Percentiles rank a stretch among this genome's conserved stretches.
These are phyloP conservation scores for Colletotrichum liriopes DNA, from an alignment of 2,329 filamentous ascomycete genomes.

Conservation along the genomic window DNA sequence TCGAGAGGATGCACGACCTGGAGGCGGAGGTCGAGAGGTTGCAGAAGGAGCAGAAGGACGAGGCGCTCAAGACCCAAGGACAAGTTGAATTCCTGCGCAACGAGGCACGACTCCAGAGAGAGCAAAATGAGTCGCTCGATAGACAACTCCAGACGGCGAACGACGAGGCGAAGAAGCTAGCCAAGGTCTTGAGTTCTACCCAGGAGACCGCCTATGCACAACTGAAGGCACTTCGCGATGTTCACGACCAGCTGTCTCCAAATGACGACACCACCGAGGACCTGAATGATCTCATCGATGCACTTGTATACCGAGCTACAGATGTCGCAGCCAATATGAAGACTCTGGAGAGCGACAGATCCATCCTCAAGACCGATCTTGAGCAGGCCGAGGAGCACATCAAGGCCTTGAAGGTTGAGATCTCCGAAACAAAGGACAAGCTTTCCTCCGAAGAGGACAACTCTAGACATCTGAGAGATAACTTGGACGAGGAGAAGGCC, in stretches of 20 bases:
- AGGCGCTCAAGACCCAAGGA: constrained; percentile 71
- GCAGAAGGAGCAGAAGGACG: constrained; percentile 70
- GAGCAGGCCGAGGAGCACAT: constrained; percentile 71
- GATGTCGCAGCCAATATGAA: constrained; percentile 74
- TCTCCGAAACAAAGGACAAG: constrained; percentile 68
- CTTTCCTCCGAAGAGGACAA: constrained; percentile 68
- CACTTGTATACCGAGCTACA: constrained; percentile 70
- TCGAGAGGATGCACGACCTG: constrained; percentile 78
- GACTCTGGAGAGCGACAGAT: constrained; percentile 72
- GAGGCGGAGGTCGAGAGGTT: constrained; percentile 80
- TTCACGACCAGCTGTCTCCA: constrained; percentile 72
- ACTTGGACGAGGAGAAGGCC: constrained; percentile 67
- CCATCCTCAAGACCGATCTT: constrained; percentile 75
- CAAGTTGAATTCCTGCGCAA: constrained; percentile 76
- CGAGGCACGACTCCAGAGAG: constrained; percentile 72
- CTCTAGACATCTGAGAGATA: constrained; percentile 68
- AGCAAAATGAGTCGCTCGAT: constrained; percentile 73
- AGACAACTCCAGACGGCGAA: constrained; percentile 69
- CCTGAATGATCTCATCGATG: constrained; percentile 71
- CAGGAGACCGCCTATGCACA: constrained; percentile 69
- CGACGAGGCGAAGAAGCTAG: constrained; percentile 67
- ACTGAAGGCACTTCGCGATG: constrained; percentile 68
- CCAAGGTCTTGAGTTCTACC: constrained; percentile 65
- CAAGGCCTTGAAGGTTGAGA: constrained; percentile 70
- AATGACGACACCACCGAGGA: constrained; percentile 69